Conservation (phyloP, 164 flowering plant genomes). For the Warburgia ugandensis region DNA sequence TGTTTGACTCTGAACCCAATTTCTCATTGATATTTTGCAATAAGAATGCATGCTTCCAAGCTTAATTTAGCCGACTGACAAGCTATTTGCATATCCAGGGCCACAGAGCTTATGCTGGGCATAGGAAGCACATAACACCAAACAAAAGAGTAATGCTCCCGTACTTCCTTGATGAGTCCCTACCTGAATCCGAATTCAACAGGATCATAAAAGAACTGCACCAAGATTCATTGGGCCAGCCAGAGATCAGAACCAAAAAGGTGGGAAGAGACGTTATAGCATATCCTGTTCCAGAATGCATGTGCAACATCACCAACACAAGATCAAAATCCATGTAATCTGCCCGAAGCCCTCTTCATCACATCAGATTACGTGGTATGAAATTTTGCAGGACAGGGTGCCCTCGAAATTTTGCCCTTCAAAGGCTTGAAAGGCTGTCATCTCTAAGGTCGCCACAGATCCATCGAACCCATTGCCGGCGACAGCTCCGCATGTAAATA, state of each 20-base stretch:
- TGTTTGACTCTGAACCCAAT: no score
- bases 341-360: no score
- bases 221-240: conserved; percentile 82
- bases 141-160: conserved; percentile 93
- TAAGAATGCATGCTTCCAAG: no score
- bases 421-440: no score
- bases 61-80: no score
- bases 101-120: conserved; percentile 90
- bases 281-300: conserved; percentile 88
- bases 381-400: no score
- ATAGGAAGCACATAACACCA: conserved; percentile 86
- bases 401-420: no score
- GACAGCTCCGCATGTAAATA: no score
- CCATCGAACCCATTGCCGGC: no score
- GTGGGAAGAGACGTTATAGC: conserved; percentile 82
- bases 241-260: conserved; percentile 69
- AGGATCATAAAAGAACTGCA: conserved; percentile 63
- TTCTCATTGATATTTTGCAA: no score
- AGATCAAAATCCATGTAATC: background rate
- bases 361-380: no score
- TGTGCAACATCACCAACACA: conserved; percentile 47
- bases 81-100: conserved; percentile 52
- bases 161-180: conserved; percentile 61
- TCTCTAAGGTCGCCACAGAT: no score
- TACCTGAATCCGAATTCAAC: conserved; percentile 67